Conservation (phyloP, 768 basidiomycete genomes). For the Amanita inopinata region DNA sequence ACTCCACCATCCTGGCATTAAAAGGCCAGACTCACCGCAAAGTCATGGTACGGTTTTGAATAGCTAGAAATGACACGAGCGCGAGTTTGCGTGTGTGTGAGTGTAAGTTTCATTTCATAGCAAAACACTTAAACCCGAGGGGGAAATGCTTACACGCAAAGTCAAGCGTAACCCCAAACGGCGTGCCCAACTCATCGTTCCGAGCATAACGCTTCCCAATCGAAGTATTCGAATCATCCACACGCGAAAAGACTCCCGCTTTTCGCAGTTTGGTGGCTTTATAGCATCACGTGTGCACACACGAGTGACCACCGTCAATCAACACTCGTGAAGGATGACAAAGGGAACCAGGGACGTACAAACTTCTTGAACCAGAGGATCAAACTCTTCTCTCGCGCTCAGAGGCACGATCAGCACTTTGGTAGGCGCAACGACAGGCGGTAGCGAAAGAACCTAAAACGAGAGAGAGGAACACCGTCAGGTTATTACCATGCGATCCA, state of each 20-base stretch:
- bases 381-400: constrained; percentile 76
- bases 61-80: too few relatives aligned
- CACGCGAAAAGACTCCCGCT: constrained; percentile 84
- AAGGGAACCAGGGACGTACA: constrained; percentile 49
- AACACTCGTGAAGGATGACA: too few relatives aligned
- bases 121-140: constrained; percentile 4
- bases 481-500: too few relatives aligned
- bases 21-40: constrained; percentile 62
- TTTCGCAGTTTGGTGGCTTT: constrained; percentile 78
- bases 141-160: constrained; percentile 66
- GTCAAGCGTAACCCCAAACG: constrained; percentile 92
- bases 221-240: constrained; percentile 91
- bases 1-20: constrained; percentile 6
- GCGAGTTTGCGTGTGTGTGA: too few relatives aligned
- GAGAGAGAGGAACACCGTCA: constrained; percentile 7
- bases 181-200: constrained; percentile 97
- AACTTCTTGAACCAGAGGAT: constrained; percentile 77
- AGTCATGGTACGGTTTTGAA: constrained; percentile 90
- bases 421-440: constrained; percentile 84
- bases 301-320: too few relatives aligned
- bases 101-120: too few relatives aligned
- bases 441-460: constrained; percentile 78
- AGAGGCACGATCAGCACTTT: constrained; percentile 96
- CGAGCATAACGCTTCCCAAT: constrained; percentile 97
- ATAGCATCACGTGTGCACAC: neutral